Evolutionary conservation across 73 alveolate species (phyloP).

Genomic region (Paramecium primaurelia): DNA sequence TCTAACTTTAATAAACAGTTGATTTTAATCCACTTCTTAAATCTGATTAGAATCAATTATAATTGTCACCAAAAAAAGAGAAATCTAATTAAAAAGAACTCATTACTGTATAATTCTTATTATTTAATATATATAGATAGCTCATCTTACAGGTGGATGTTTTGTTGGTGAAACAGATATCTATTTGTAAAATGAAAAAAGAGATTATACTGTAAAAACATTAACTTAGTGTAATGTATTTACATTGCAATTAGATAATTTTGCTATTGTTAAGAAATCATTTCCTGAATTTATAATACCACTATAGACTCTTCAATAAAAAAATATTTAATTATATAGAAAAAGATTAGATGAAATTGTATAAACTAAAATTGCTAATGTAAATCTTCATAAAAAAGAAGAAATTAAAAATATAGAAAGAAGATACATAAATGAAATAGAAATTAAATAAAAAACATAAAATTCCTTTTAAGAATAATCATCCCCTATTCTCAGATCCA

Average conservation of each 20-base stretch:
- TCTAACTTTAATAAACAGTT: not conserved
- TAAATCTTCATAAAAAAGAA: not conserved
- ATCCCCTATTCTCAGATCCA: conserved; percentile 5
- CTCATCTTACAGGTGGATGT: conserved; percentile 45
- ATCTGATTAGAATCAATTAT: not conserved
- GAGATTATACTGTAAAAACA: conserved; percentile 20
- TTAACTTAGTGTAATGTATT: not conserved
- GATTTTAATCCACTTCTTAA: not conserved
- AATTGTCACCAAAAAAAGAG: not conserved
- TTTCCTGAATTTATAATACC: conserved; percentile 23
- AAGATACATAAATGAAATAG: conserved; percentile 23
- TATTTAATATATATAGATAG: not conserved
- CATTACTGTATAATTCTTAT: not conserved
- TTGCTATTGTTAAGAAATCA: not conserved
- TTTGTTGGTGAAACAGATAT: conserved; percentile 28
- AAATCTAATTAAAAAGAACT: not conserved
- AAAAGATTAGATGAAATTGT: not conserved
- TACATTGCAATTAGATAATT: not conserved
- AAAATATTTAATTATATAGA: not conserved
- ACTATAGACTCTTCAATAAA: not conserved
- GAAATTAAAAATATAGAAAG: not conserved
- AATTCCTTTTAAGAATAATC: not conserved
- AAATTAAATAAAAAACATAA: not conserved
- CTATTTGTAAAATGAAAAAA: not conserved
- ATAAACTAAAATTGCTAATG: not conserved